Evolutionary conservation across 345 rosid genomes (phyloP).

Genomic region (Litchi chinensis): DNA sequence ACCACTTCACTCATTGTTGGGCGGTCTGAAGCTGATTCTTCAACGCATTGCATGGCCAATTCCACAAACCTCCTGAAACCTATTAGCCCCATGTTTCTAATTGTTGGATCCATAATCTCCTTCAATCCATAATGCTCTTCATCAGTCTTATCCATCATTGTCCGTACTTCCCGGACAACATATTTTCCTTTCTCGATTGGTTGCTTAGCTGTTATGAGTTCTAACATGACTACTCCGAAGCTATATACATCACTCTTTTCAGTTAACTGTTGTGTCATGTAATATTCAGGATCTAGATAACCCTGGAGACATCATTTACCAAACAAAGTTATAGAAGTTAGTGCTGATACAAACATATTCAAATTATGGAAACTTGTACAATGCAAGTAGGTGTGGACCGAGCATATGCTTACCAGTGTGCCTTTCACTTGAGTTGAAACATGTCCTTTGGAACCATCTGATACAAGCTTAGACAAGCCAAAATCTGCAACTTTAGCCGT

Average conservation of each 20-base stretch:
- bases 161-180: slow-evolving; percentile 76
- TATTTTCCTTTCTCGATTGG: slow-evolving; percentile 92
- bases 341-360: background rate
- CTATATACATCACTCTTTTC: slow-evolving; percentile 97
- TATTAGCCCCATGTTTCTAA: slow-evolving; percentile 48
- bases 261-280: slow-evolving; percentile 91
- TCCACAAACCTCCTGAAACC: slow-evolving; percentile 72
- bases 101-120: slow-evolving; percentile 66
- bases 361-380: background rate
- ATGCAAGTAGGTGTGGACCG: background rate
- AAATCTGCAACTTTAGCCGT: slow-evolving; percentile 95
- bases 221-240: slow-evolving; percentile 91
- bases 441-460: slow-evolving; percentile 90
- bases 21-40: slow-evolving; percentile 80
- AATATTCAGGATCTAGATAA: slow-evolving; percentile 95
- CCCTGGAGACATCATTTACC: slow-evolving; percentile 53
- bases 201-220: slow-evolving; percentile 75
- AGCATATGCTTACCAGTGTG: slow-evolving; percentile 65
- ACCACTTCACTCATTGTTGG: slow-evolving; percentile 90
- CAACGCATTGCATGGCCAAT: slow-evolving; percentile 79
- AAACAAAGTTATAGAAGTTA: background rate
- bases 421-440: slow-evolving; percentile 99
- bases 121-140: slow-evolving; percentile 64
- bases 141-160: slow-evolving; percentile 51
- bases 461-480: slow-evolving; percentile 89